phyloP scores from a whole-genome alignment of 345 rosid species.

The Rubroshorea leprosula region DNA sequence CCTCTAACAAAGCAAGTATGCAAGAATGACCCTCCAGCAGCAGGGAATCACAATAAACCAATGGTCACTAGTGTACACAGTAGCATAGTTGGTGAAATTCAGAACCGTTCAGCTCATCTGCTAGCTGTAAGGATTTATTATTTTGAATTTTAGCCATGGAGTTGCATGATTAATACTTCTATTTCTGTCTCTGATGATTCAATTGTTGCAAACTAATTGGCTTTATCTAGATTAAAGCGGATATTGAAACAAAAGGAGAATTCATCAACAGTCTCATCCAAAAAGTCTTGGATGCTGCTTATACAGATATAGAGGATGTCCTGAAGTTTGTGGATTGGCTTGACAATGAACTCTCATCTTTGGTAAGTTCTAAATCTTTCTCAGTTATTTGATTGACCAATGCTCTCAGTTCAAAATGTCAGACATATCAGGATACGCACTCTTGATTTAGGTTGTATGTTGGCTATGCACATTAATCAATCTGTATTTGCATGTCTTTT shows the following conservation, averaged over 20 bases:
- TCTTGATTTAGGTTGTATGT: too few relatives aligned
- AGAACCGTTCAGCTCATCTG: conserved; percentile 78
- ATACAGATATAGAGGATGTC: conserved; percentile 67
- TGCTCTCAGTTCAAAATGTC: too few relatives aligned
- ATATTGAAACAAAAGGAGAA: conserved; percentile 78
- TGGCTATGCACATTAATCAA: not conserved
- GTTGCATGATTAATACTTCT: conserved; percentile 1
- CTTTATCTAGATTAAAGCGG: conserved; percentile 62
- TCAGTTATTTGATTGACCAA: conserved; percentile 3
- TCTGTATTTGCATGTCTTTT: not conserved
- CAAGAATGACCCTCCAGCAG: conserved; percentile 26
- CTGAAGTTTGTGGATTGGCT: conserved; percentile 76
- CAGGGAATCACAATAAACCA: conserved; percentile 31
- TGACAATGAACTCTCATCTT: conserved; percentile 58
- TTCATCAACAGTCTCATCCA: conserved; percentile 65
- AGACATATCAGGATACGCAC: too few relatives aligned
- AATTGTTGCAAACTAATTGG: conserved; percentile 8
- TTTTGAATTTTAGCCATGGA: not conserved
- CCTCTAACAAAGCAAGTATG: conserved; percentile 48
- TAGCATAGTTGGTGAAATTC: conserved; percentile 87
- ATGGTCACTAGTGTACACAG: conserved; percentile 45
- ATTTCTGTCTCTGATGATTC: conserved; percentile 8
- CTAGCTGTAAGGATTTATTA: conserved; percentile 55
- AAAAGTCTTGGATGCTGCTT: conserved; percentile 58
- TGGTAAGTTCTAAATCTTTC: conserved; percentile 45